Evolutionary conservation across 306 rosid genomes (phyloP).

Genomic region (Quillaja saponaria): DNA sequence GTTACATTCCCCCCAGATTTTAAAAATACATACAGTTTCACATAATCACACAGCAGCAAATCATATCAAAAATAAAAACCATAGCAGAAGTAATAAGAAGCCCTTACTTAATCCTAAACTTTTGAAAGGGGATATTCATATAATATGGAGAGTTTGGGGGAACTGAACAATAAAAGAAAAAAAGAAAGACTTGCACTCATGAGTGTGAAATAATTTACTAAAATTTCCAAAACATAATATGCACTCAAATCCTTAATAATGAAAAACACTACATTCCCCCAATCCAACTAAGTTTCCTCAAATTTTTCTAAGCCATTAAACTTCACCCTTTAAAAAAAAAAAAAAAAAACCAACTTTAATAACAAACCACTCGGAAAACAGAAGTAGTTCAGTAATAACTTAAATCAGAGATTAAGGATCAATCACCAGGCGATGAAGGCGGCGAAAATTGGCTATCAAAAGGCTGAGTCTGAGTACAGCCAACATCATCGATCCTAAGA

Average conservation of each 20-base stretch:
- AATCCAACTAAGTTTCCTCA: too few species aligned
- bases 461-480: constrained; percentile 41
- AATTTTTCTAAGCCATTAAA: not conserved
- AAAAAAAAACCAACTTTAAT: not conserved
- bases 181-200: too few species aligned
- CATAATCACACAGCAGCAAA: not conserved
- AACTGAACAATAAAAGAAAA: too few species aligned
- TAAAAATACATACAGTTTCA: not conserved
- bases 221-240: too few species aligned
- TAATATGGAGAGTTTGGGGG: too few species aligned
- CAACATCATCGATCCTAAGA: constrained; percentile 30
- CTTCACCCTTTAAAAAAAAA: not conserved
- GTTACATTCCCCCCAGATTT: too few species aligned
- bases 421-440: constrained; percentile 39
- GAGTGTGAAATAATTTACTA: too few species aligned
- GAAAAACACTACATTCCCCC: not conserved
- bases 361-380: not conserved
- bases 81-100: too few species aligned
- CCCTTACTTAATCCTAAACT: too few species aligned
- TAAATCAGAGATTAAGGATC: not conserved
- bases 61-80: too few species aligned
- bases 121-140: too few species aligned
- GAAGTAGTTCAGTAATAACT: not conserved
- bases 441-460: constrained; percentile 36
- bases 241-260: too few species aligned